Evolutionary conservation across 2,329 filamentous ascomycete genomes (phyloP), one percentile per base, ranked within the genome.

Genomic region (Macrophomina pseudophaseolina): DNA sequence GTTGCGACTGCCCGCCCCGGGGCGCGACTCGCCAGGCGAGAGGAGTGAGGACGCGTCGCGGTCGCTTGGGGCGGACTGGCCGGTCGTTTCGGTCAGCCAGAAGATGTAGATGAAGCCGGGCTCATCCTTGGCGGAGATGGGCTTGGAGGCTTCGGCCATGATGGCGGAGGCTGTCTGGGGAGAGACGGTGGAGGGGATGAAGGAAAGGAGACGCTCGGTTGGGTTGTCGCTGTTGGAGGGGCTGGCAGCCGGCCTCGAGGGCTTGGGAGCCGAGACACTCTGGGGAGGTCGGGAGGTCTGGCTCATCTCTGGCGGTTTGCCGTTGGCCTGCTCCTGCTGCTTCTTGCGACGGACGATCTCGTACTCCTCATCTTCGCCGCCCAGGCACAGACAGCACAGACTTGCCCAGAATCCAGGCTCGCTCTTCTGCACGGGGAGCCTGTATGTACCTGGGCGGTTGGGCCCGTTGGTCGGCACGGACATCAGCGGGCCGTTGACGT

Each of bases 81-180:
- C 42, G 86, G 83, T 46, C 18, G 14, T 18, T 38, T 93, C 89
- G 0, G 93, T 97, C 28, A 97, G 85, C 93, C 94, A 97, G 84
- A 98, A 99, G 79, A 99, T 97, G 84, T 99, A 99, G 71, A 99
- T 98, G 80, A 95, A 99, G 44, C 95, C 95, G 58, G 75, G 75
- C 71, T 96, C 92, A 70, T 95, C 92, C 64, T 85, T 82, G 28
- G 87, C 82, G 0, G 92, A 93, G 53, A 94, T 86, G 1, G 84
- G 93, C 82, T 86, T 95, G 75, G 79, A 87, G 9, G 98, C 84
- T 77, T 98, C 94, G 2, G 90, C 83, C 68, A 94, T 85, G 3
- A 98, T 84, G 5, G 84, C 80, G 0, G 92, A 90, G 0, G 91
- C 83, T 0, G 88, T 91, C 71, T 90, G 82, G 1, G 91, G 88